Percentiles rank a stretch among this genome's conserved stretches.
These are phyloP conservation scores for Phyllostachys edulis DNA, from an alignment of 176 grass and related monocot species.

Conservation along the genomic window DNA sequence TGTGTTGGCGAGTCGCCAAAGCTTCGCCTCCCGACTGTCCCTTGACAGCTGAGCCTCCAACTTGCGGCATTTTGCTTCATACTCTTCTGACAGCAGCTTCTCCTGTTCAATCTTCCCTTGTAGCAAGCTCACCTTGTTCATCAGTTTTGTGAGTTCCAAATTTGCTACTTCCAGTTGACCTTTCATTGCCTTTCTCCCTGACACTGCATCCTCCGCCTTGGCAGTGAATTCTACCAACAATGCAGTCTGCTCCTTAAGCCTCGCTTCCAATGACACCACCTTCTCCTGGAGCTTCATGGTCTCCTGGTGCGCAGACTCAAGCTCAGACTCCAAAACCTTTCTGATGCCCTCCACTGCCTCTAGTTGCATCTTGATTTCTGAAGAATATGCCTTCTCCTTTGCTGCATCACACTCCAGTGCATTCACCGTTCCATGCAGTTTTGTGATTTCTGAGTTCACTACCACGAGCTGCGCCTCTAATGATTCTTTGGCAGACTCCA, in stretches of 20 bases:
- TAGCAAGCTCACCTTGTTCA: conserved; percentile 54
- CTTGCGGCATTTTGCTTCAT: conserved; percentile 67
- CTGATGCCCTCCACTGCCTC: conserved; percentile 61
- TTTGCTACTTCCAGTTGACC: conserved; percentile 61
- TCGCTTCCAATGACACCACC: conserved; percentile 47
- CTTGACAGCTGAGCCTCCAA: conserved; percentile 72
- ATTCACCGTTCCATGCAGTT: conserved; percentile 20
- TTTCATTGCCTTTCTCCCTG: conserved; percentile 48
- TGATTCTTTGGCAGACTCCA: conserved; percentile 40
- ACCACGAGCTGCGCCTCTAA: conserved; percentile 45
- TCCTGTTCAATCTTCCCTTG: conserved; percentile 78
- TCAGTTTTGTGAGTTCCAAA: conserved; percentile 53
- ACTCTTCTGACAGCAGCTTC: conserved; percentile 74
- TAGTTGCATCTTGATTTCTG: conserved; percentile 53
- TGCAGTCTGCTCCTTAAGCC: conserved; percentile 62
- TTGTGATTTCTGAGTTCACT: conserved; percentile 37
- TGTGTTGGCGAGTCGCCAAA: conserved; percentile 52
- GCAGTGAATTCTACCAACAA: conserved; percentile 64
- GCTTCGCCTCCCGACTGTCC: conserved; percentile 57
- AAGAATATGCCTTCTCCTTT: conserved; percentile 51
- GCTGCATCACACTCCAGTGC: conserved; percentile 35
- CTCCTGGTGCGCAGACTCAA: conserved; percentile 50
- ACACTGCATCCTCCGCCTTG: conserved; percentile 55
- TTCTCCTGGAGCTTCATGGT: conserved; percentile 57
- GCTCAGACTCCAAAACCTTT: conserved; percentile 61